phyloP scores from a whole-genome alignment of 148 eudicot genomes.

The Arbutus unedo region DNA sequence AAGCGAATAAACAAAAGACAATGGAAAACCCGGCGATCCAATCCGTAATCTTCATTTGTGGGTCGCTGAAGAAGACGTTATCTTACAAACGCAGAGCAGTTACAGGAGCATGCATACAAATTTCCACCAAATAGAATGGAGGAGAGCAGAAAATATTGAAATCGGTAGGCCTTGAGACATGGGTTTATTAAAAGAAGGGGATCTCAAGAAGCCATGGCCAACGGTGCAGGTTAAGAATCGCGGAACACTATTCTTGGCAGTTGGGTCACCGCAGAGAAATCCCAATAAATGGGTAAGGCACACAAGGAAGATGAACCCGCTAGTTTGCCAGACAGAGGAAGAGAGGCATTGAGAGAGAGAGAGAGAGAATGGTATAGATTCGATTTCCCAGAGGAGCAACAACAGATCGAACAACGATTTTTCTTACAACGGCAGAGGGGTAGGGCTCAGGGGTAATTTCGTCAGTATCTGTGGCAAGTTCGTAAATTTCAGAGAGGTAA shows the following conservation, averaged over 20 bases:
- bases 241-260: not conserved
- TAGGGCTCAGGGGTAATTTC: not conserved
- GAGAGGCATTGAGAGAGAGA: not conserved
- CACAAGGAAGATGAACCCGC: not conserved
- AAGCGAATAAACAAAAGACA: slow-evolving; percentile 26
- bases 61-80: slow-evolving; percentile 18
- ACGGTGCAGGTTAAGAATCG: slow-evolving; percentile 8
- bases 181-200: slow-evolving; percentile 5
- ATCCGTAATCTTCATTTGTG: slow-evolving; percentile 38
- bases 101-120: not conserved
- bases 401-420: not conserved
- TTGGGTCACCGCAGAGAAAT: not conserved
- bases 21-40: slow-evolving; percentile 38
- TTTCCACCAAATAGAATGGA: slow-evolving; percentile 16
- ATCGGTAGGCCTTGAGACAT: not conserved
- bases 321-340: not conserved
- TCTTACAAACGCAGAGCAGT: slow-evolving; percentile 17
- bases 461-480: not conserved
- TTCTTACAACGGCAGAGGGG: not conserved
- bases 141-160: slow-evolving; percentile 4
- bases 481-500: not conserved
- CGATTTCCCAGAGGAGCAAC: not conserved
- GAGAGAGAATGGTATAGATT: not conserved
- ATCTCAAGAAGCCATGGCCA: slow-evolving; percentile 15
- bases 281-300: not conserved